Conservation (phyloP, 805 yeast species). For the Starmerella cellae region DNA sequence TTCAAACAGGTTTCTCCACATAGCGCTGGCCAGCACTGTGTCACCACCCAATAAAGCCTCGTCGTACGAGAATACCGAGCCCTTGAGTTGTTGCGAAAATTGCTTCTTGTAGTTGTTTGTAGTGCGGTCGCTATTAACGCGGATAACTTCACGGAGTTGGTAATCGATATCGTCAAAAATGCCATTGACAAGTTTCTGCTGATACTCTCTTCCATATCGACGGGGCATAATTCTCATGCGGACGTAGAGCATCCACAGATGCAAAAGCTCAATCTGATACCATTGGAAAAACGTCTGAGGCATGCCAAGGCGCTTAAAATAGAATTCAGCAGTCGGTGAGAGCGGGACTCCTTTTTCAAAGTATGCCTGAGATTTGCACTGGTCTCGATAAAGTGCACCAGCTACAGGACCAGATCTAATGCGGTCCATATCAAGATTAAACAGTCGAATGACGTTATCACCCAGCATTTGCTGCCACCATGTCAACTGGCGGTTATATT, state of each 20-base stretch:
- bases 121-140: constrained; percentile 64
- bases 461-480: constrained; percentile 27
- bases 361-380: constrained; percentile 70
- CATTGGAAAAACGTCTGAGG: constrained; percentile 89
- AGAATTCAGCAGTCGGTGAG: constrained; percentile 63
- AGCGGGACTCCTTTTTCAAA: constrained; percentile 28
- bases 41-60: constrained; percentile 79
- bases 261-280: constrained; percentile 84
- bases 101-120: constrained; percentile 80
- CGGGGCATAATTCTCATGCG: constrained; percentile 96
- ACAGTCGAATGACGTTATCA: constrained; percentile 28
- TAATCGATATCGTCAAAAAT: constrained; percentile 81
- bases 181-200: constrained; percentile 80
- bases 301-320: constrained; percentile 68
- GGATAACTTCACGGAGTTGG: constrained; percentile 74
- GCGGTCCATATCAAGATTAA: constrained; percentile 79
- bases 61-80: constrained; percentile 79
- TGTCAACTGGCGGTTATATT: constrained; percentile 18
- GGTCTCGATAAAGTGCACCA: constrained; percentile 73
- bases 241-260: constrained; percentile 84
- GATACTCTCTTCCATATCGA: constrained; percentile 76
- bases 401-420: constrained; percentile 90
- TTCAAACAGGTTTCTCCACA: constrained; percentile 71
- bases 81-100: constrained; percentile 79
- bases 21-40: constrained; percentile 32